Base-by-base conservation (phyloP, 2,329 filamentous ascomycete species). In the Pyricularia sp. region DNA sequence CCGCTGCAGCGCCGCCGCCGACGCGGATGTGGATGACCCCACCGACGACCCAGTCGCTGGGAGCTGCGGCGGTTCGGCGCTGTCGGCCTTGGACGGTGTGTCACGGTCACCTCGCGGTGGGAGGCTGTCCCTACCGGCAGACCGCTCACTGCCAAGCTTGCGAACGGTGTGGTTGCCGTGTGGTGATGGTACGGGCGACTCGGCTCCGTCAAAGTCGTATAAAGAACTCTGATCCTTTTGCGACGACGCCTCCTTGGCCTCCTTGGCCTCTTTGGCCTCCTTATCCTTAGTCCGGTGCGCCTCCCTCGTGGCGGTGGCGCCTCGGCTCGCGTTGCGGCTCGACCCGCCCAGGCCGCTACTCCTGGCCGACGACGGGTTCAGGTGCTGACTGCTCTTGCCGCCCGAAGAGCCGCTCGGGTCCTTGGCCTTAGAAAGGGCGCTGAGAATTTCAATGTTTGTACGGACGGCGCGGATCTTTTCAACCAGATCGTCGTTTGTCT, bases 21-120 rank as follows among this genome's bases (percentile, higher is more conserved):
- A 75, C 4, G 77, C 73, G 12, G 71, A 70, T 5, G 73, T 69
- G 1, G 71, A 72, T 6, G 13, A 69, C 64, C 19, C 62, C 5
- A 49, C 62, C 26, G 40, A 63, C 24, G 61, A 63, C 24, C 62
- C 62, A 22, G 40, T 33, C 55, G 67, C 69, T 28, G 68, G 67
- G 49, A 81, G 81, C 53, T 57, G 53, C 2, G 53, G 53, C 1
- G 82, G 82, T 72, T 84, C 82, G 35, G 79, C 82, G 70, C 82
- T 84, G 67, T 84, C 83, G 9, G 79, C 78, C 69, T 84, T 84
- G 61, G 80, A 78, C 0, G 83, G 81, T 16, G 82, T 84, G 68
- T 84, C 82, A 31, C 81, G 76, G 64, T 80, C 75, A 61, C 72
- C 70, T 12, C 73, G 73, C 3, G 74, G 74, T 2, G 74, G 74